Evolutionary conservation across 345 rosid genomes (phyloP), one percentile per base, ranked within the genome.

Genomic region (Brassica nigra): DNA sequence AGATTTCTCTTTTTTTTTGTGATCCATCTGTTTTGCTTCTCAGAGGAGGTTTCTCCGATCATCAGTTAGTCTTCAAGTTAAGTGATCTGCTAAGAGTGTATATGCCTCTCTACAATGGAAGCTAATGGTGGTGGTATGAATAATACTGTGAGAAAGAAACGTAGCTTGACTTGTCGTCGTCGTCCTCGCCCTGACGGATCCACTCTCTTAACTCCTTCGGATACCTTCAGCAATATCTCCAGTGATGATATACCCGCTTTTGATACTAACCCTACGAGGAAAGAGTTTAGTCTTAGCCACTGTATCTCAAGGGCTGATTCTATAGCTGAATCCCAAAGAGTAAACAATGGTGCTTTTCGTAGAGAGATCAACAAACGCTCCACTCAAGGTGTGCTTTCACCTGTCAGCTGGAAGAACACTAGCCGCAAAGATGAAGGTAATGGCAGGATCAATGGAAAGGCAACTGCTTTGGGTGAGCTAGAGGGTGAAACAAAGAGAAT

Each of bases 321-420:
- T 66, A 74, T 83, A 44, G 57, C 74, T 1, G 83, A 75, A 33
- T 34, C 77, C 23, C 88, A 84, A 34, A 87, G 77, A 49, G 85
- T 82, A 33, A 75, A 77, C 80, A 85, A 76, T 61, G 90, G 85
- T 76, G 49, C 64, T 3, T 79, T 85, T 2, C 84, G 75, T 62
- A 79, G 81, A 79, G 85, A 85, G 71, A 63, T 62, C 65, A 16
- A 84, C 70, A 70, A 69, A 57, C 89, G 84, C 27, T 87, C 88
- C 2, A 88, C 90, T 66, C 92, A 95, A 85, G 99, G 94, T 80
- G 83, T 76, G n/a, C 94, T 91, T 76, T 88, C 97, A 71, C 95
- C 99, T 75, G 89, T 85, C 5, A 88, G 85, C 77, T 83, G 90
- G 91, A 91, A 86, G 81, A 79, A 75, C 59, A 65, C 79, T 2